These are phyloP conservation scores for Thinopyrum obtusiflorum DNA, from an alignment of 202 grass and related monocot genomes.

Conservation along the genomic window DNA sequence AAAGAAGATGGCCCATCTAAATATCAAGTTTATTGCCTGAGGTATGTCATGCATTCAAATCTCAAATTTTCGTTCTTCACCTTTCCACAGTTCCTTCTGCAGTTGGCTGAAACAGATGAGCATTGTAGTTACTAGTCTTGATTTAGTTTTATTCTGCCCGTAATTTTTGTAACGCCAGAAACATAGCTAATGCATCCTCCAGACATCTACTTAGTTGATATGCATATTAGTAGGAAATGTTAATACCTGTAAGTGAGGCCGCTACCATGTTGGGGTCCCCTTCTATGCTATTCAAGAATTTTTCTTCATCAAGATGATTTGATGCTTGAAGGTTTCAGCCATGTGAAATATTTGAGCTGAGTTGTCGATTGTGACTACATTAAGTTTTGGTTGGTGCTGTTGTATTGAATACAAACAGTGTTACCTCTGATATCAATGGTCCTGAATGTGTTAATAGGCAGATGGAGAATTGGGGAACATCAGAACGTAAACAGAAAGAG, in stretches of 20 bases:
- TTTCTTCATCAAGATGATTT: conserved; percentile 17
- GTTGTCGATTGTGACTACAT: neutral
- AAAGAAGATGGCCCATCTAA: conserved; percentile 54
- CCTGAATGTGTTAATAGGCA: conserved; percentile 53
- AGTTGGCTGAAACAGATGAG: conserved; percentile 6
- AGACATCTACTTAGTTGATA: neutral
- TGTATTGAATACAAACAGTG: conserved; percentile 18
- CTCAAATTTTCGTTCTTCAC: neutral
- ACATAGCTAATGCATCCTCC: neutral
- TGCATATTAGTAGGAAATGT: conserved; percentile 4
- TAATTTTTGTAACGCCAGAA: neutral
- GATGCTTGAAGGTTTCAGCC: neutral
- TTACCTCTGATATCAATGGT: conserved; percentile 21
- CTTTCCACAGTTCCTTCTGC: neutral
- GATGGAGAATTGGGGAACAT: conserved; percentile 86
- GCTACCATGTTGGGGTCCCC: neutral
- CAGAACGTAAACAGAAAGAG: conserved; percentile 66
- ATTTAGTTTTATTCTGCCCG: conserved; percentile 1
- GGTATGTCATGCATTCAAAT: conserved; percentile 37
- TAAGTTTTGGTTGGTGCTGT: neutral
- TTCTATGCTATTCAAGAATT: neutral
- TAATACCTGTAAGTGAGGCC: neutral
- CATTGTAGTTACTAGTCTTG: neutral
- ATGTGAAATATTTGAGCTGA: neutral
- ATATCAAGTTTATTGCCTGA: conserved; percentile 82